These are phyloP conservation scores for Rhodofomes roseus DNA, from an alignment of 1,284 basidiomycete species.

Conservation along the genomic window DNA sequence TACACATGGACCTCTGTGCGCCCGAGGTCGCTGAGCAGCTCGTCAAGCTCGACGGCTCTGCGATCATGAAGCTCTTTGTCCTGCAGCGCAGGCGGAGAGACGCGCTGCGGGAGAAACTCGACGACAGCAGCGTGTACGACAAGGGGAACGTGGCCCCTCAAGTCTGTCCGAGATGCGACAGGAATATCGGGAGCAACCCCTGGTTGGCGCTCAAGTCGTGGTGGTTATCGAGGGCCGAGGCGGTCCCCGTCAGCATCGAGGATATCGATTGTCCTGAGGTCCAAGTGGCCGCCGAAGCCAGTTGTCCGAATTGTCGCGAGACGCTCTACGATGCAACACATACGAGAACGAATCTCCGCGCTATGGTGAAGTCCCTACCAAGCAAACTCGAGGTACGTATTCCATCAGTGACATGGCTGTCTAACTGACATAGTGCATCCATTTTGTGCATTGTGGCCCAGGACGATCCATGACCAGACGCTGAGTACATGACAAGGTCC, in stretches of 20 bases:
- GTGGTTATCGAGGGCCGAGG: background rate
- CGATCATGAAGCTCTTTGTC: slow-evolving; percentile 16
- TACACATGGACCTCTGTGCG: slow-evolving; percentile 40
- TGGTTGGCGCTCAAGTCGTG: slow-evolving; percentile 2
- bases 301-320: slow-evolving; percentile 14
- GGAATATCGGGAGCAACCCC: slow-evolving; percentile 9
- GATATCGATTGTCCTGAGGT: background rate
- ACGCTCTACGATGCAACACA: slow-evolving; percentile 14
- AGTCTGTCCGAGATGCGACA: background rate
- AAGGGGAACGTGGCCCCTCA: background rate
- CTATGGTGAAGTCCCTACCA: slow-evolving; percentile 13
- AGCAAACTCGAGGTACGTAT: slow-evolving; percentile 12
- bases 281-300: slow-evolving; percentile 1
- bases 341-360: slow-evolving; percentile 13
- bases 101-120: slow-evolving; percentile 14
- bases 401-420: background rate
- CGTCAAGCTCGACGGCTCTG: slow-evolving; percentile 10
- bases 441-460: background rate
- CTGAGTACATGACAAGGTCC: too few relatives aligned
- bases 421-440: too few relatives aligned
- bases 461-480: background rate
- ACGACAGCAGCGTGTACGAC: slow-evolving; percentile 8
- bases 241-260: background rate
- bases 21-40: slow-evolving; percentile 22
- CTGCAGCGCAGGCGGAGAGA: slow-evolving; percentile 20